Conservation (phyloP, 495 filamentous ascomycete genomes). For the Neurospora sp. region DNA sequence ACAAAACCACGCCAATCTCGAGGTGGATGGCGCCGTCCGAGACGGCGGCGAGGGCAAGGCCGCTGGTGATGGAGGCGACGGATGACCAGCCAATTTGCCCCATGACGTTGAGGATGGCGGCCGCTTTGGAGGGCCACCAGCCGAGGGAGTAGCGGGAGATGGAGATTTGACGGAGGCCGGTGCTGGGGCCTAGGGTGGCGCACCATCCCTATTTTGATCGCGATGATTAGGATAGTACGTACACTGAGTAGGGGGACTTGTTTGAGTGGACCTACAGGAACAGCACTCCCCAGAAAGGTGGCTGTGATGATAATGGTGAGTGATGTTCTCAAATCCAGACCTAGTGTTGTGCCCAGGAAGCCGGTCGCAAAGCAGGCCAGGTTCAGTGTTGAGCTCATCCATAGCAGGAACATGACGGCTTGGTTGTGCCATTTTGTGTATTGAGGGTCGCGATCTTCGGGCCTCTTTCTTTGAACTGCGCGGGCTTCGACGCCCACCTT, state of each 20-base stretch:
- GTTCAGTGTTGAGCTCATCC: slow-evolving; percentile 19
- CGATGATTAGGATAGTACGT: background rate
- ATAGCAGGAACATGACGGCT: slow-evolving; percentile 20
- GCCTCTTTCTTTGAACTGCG: slow-evolving; percentile 39
- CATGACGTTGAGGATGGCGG: slow-evolving; percentile 41
- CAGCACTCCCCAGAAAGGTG: slow-evolving; percentile 32
- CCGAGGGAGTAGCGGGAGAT: slow-evolving; percentile 47
- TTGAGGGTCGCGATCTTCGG: slow-evolving; percentile 33
- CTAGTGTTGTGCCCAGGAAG: slow-evolving; percentile 40
- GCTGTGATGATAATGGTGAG: slow-evolving; percentile 42
- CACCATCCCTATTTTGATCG: slow-evolving; percentile 21
- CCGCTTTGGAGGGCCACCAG: slow-evolving; percentile 41
- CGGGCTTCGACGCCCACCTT: slow-evolving; percentile 46
- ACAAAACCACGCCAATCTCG: slow-evolving; percentile 38
- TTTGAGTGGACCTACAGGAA: slow-evolving; percentile 31
- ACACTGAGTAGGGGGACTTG: background rate
- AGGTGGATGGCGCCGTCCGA: slow-evolving; percentile 35
- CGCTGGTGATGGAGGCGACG: slow-evolving; percentile 35
- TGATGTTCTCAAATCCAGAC: slow-evolving; percentile 38
- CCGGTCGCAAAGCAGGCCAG: slow-evolving; percentile 43
- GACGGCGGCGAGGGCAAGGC: slow-evolving; percentile 41
- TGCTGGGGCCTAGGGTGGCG: slow-evolving; percentile 40
- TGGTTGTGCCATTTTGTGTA: slow-evolving; percentile 22
- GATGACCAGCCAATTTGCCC: slow-evolving; percentile 41
- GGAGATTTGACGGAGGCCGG: slow-evolving; percentile 44